Evolutionary conservation across 148 eudicot species (phyloP), one percentile per base, ranked within the genome.

Genomic region (Limonium bicolor): DNA sequence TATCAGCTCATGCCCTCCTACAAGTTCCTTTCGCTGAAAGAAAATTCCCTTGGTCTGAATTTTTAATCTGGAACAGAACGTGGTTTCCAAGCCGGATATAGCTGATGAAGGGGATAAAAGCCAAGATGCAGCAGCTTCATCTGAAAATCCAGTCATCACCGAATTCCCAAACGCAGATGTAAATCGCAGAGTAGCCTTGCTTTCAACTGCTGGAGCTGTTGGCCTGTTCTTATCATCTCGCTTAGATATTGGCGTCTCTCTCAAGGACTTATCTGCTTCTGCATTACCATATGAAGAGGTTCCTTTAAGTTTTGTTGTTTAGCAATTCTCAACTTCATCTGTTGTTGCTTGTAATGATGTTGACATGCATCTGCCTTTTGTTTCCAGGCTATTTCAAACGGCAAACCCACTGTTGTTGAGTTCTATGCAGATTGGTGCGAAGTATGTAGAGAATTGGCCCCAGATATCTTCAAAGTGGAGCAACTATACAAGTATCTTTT

Each of bases 371-470:
- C 17, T 19, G 17, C 7, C 14, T 23, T 39, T 30, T 19, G 27
- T 63, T 9, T 29, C 8, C 41, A 84, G 95, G 95, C 95, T 51
- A 80, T 92, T 35, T 69, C 86, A 27, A 92, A 92, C 45, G 95
- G 95, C 28, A 92, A 92, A 66, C 99, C 99, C 0, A 92, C 99
- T 4, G 94, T 92, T 36, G 95, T 92, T 56, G 99, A 92, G 74
- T 92, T 92, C 60, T 92, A 85, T 57, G 99, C 99, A 14, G 95
- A 92, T 62, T 92, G 99, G 99, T 90, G 99, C 32, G 95, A 90
- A 78, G 99, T 90, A 36, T 90, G 99, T 55, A 70, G 88, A 57
- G 94, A 90, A 66, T 55, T 90, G 59, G 95, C 93, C 31, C 85
- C 88, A 11, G 95, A 90, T 41, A 72, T 90, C 8, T 90, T 85